These are phyloP conservation scores for Aspergillus sp. DNA, from an alignment of 2,329 filamentous ascomycete species.

Conservation along the genomic window DNA sequence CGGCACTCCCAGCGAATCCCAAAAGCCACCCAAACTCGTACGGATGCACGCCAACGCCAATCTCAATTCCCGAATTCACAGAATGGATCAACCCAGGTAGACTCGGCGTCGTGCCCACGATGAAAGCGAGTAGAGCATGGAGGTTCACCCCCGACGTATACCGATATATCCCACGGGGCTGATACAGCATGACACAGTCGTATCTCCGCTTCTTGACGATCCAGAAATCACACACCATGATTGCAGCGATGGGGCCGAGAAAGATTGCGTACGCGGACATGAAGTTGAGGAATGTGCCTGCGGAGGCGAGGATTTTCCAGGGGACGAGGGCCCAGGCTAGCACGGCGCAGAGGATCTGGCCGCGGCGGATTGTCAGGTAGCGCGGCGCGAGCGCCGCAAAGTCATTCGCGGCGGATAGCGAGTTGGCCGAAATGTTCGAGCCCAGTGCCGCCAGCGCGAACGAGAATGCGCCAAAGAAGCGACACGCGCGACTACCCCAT, in stretches of 20 bases:
- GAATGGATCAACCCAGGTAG: conserved; percentile 59
- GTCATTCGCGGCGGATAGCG: conserved; percentile 55
- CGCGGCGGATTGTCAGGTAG: conserved; percentile 61
- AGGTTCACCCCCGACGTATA: conserved; percentile 60
- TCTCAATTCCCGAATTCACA: conserved; percentile 41
- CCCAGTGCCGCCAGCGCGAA: conserved; percentile 62
- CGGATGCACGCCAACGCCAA: conserved; percentile 56
- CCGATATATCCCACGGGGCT: conserved; percentile 53
- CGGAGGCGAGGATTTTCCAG: conserved; percentile 68
- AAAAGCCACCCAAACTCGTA: conserved; percentile 71
- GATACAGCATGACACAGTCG: conserved; percentile 58
- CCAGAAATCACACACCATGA: conserved; percentile 66
- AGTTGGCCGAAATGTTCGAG: conserved; percentile 62
- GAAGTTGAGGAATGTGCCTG: conserved; percentile 64
- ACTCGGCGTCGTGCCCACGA: conserved; percentile 60
- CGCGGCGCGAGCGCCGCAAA: conserved; percentile 59
- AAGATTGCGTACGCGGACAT: conserved; percentile 70
- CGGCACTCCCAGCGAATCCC: conserved; percentile 61
- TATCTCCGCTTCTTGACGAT: conserved; percentile 55
- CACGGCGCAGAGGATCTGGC: conserved; percentile 59
- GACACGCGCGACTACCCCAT: conserved; percentile 45
- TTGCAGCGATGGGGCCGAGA: conserved; percentile 65
- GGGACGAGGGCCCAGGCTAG: conserved; percentile 65
- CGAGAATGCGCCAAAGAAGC: conserved; percentile 57
- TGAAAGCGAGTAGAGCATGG: conserved; percentile 61